phyloP scores from a whole-genome alignment of 768 basidiomycete species.

The Amanita exitialis region DNA sequence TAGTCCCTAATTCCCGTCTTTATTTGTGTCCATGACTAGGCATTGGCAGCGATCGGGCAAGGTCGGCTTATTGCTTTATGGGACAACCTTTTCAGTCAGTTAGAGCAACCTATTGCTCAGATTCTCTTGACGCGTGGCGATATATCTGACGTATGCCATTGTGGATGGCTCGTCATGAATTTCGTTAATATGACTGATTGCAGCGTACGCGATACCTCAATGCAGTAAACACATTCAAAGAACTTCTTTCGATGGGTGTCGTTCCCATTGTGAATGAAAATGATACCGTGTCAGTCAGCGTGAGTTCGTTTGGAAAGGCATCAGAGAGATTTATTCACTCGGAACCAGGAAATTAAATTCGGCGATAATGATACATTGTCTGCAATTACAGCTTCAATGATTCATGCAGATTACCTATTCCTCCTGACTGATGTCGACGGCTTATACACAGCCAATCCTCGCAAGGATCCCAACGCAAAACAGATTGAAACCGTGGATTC shows the following conservation, averaged over 20 bases:
- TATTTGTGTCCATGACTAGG: slow-evolving; percentile 36
- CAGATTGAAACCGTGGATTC: slow-evolving; percentile 79
- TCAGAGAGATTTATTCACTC: neutral
- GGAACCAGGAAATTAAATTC: slow-evolving; percentile 91
- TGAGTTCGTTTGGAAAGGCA: slow-evolving; percentile 28
- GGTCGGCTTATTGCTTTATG: slow-evolving; percentile 92
- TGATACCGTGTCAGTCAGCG: slow-evolving; percentile 95
- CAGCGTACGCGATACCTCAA: slow-evolving; percentile 94
- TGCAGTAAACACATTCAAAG: slow-evolving; percentile 91
- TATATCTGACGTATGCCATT: slow-evolving; percentile 77
- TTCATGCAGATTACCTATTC: slow-evolving; percentile 96
- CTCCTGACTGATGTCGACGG: slow-evolving; percentile 95
- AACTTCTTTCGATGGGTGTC: slow-evolving; percentile 87
- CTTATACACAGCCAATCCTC: slow-evolving; percentile 89
- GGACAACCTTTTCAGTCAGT: slow-evolving; percentile 92
- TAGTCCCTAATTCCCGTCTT: neutral
- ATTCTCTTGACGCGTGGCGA: slow-evolving; percentile 90
- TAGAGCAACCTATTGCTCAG: slow-evolving; percentile 94
- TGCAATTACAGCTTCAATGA: slow-evolving; percentile 95
- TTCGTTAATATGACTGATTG: slow-evolving; percentile 11
- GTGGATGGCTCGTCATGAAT: slow-evolving; percentile 4
- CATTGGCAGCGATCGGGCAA: slow-evolving; percentile 94
- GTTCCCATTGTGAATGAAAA: slow-evolving; percentile 99
- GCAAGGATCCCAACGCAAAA: slow-evolving; percentile 77
- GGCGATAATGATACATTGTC: slow-evolving; percentile 98